A percentile compares a stretch with the other conserved stretches of the same genome.
These are phyloP conservation scores for Porphyrellus cyaneotinctus DNA, from an alignment of 768 basidiomycete species.

Conservation along the genomic window DNA sequence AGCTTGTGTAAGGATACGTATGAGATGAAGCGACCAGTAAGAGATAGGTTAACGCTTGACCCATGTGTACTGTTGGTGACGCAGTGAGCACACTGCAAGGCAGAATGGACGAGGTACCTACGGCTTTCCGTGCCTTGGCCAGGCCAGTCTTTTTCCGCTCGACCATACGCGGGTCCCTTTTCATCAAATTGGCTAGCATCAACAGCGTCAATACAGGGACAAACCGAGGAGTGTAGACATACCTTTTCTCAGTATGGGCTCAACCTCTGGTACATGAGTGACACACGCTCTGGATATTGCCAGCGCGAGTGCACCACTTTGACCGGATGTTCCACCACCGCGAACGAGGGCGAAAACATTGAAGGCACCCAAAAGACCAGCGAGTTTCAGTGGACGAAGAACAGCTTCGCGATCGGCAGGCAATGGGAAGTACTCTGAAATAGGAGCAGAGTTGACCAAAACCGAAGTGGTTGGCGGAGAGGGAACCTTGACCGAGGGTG, in stretches of 20 bases:
- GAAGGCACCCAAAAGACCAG: conserved; percentile 81
- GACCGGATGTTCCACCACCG: conserved; percentile 89
- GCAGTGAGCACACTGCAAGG: conserved; percentile 5
- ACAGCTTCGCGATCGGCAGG: conserved; percentile 76
- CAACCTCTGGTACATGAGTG: conserved; percentile 64
- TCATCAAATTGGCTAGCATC: conserved; percentile 69
- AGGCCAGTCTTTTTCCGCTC: conserved; percentile 96
- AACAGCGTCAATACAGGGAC: neutral
- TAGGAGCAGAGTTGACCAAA: conserved; percentile 80
- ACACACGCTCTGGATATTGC: conserved; percentile 74
- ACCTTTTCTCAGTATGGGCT: conserved; percentile 71
- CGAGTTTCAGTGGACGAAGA: conserved; percentile 78
- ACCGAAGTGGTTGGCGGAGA: conserved; percentile 57
- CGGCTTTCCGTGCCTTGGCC: conserved; percentile 89
- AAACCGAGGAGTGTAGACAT: neutral
- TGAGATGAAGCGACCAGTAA: neutral
- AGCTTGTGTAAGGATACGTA: neutral
- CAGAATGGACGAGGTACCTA: conserved; percentile 39
- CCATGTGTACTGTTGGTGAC: conserved; percentile 70
- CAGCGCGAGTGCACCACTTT: conserved; percentile 75
- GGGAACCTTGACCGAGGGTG: conserved; percentile 16
- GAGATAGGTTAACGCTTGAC: conserved; percentile 61
- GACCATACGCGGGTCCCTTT: conserved; percentile 95
- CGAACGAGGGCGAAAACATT: conserved; percentile 71
- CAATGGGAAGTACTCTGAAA: conserved; percentile 74